These are phyloP conservation scores for Verticillium dahliae DNA, from an alignment of 2,329 filamentous ascomycete genomes.

Conservation along the genomic window DNA sequence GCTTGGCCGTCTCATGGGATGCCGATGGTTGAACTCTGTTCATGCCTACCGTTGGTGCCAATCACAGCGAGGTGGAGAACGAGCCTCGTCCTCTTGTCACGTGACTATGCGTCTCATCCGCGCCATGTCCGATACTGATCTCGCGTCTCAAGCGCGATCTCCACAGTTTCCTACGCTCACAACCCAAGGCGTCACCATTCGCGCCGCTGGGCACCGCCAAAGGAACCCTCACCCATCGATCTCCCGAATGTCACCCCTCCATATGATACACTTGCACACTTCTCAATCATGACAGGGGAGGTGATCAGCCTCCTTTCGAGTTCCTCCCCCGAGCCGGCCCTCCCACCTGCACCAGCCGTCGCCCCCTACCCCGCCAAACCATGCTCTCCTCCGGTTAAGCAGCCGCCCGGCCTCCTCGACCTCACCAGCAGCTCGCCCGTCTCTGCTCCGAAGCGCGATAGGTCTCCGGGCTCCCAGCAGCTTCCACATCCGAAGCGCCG, in stretches of 20 bases:
- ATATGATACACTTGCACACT: background rate
- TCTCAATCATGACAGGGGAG: slow-evolving; percentile 22
- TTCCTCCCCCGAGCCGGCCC: slow-evolving; percentile 11
- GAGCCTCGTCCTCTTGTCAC: background rate
- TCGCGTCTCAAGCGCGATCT: background rate
- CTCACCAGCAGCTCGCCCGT: background rate
- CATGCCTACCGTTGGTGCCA: no score
- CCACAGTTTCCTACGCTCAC: background rate
- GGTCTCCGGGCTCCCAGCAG: background rate
- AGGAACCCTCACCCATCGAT: background rate
- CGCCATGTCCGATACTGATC: background rate
- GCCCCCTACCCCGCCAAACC: background rate
- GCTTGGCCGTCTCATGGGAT: no score
- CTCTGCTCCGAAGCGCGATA: background rate
- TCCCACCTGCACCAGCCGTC: background rate
- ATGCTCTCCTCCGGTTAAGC: background rate
- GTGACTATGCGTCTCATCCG: background rate
- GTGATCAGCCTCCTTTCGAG: slow-evolving; percentile 28
- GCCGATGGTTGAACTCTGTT: no score
- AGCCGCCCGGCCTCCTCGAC: background rate
- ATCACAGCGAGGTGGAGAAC: no score
- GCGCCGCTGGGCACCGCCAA: background rate
- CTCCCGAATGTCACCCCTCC: background rate
- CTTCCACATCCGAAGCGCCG: background rate
- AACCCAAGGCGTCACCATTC: background rate